A percentile compares a stretch with the other conserved stretches of the same genome.
Conservation (phyloP, 345 rosid species). For the Arabidopsis arenosa region DNA sequence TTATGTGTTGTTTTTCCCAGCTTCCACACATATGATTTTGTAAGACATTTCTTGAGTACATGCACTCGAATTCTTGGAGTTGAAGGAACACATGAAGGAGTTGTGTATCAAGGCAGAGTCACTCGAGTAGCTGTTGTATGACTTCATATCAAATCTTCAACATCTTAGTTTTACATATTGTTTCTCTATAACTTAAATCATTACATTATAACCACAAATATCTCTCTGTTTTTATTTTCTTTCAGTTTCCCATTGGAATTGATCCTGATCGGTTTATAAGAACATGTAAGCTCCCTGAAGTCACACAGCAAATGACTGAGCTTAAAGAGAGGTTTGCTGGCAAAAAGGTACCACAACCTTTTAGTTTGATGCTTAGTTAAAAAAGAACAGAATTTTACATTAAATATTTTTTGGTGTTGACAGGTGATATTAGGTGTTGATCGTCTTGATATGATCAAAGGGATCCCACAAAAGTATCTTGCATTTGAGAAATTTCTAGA, state of each 20-base stretch:
- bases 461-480: conserved; percentile 90
- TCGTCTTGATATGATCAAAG: conserved; percentile 94
- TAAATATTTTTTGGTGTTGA: background rate
- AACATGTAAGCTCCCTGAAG: conserved; percentile 63
- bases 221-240: background rate
- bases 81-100: conserved; percentile 95
- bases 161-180: background rate
- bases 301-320: conserved; percentile 70
- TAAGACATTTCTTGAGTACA: conserved; percentile 88
- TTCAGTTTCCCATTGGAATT: conserved; percentile 94
- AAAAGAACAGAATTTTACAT: background rate
- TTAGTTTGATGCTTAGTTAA: background rate
- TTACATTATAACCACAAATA: background rate
- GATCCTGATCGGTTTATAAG: conserved; percentile 76
- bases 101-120: conserved; percentile 85
- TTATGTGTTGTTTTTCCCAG: conserved; percentile 42
- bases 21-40: conserved; percentile 95
- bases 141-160: background rate
- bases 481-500: conserved; percentile 95
- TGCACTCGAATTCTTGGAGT: conserved; percentile 95
- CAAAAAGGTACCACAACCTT: conserved; percentile 60
- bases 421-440: conserved; percentile 77
- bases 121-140: conserved; percentile 94
- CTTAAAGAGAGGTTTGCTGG: conserved; percentile 80
- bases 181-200: conserved; percentile 4